Conservation (phyloP, 257 asterid species). For the Parsonsia alboflavescens region DNA sequence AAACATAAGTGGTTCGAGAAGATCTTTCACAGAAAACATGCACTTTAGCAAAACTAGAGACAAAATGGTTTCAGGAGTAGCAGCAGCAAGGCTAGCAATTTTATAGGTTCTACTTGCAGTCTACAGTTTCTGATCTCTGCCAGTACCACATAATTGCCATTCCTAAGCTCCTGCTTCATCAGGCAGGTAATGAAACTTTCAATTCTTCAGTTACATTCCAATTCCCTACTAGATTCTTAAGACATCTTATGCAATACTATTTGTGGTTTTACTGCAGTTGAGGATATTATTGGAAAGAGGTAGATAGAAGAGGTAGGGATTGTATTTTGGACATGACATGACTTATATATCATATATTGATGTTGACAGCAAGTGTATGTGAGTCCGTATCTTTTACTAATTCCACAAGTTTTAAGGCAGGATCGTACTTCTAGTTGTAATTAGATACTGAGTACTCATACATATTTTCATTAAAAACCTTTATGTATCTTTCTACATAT, state of each 20-base stretch:
- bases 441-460: not conserved
- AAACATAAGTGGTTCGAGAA: not conserved
- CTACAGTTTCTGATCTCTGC: not conserved
- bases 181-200: too few relatives aligned
- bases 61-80: not conserved
- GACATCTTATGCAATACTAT: too few relatives aligned
- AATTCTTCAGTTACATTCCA: too few relatives aligned
- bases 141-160: not conserved
- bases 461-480: not conserved
- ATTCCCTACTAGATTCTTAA: too few relatives aligned
- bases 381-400: not conserved
- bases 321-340: too few relatives aligned
- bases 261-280: too few relatives aligned
- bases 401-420: not conserved
- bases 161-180: too few relatives aligned
- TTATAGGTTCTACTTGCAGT: not conserved
- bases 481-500: not conserved
- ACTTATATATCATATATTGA: too few relatives aligned
- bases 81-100: not conserved
- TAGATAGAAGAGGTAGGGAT: too few relatives aligned
- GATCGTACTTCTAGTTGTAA: not conserved
- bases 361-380: too few relatives aligned
- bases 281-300: too few relatives aligned
- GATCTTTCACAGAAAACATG: not conserved
- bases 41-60: not conserved